Evolutionary conservation across 371 early-diverging fungal genomes (phyloP).

Genomic region (Dichotomocladium elegans): DNA sequence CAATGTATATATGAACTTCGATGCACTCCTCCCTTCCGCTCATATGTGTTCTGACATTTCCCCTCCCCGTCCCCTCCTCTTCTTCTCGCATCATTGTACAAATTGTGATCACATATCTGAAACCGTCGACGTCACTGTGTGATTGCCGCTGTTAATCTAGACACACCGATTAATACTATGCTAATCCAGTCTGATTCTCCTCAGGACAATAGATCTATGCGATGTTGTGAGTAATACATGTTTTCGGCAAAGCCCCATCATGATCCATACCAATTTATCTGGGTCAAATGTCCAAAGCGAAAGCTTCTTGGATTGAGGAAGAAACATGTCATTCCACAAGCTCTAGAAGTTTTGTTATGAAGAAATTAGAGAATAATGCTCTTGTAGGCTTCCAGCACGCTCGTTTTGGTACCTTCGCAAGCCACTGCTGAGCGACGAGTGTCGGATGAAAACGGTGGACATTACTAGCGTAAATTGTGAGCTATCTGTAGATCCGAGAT

Average conservation of each 20-base stretch:
- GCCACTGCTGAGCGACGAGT: conserved; percentile 8
- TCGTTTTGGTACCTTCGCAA: conserved; percentile 6
- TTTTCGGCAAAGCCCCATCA: no score
- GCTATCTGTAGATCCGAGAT: background rate
- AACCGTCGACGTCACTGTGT: background rate
- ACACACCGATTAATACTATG: background rate
- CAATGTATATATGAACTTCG: background rate
- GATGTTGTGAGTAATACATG: no score
- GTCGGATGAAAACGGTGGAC: conserved; percentile 17
- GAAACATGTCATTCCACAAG: conserved; percentile 15
- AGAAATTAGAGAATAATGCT: background rate
- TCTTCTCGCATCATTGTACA: background rate
- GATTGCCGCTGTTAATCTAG: background rate
- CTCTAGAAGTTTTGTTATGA: background rate
- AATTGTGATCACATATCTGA: no score
- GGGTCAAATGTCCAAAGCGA: background rate
- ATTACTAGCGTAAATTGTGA: background rate
- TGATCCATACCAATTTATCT: conserved; percentile 1
- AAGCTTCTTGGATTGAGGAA: conserved; percentile 1
- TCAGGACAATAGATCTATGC: conserved; percentile 14
- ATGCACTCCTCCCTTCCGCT: background rate
- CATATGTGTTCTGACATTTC: background rate
- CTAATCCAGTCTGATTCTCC: conserved; percentile 3
- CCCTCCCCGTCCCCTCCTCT: background rate
- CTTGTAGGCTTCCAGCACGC: background rate